Evolutionary conservation across 192 early-diverging fungal species (phyloP).

Genomic region (Backusella australiensis): DNA sequence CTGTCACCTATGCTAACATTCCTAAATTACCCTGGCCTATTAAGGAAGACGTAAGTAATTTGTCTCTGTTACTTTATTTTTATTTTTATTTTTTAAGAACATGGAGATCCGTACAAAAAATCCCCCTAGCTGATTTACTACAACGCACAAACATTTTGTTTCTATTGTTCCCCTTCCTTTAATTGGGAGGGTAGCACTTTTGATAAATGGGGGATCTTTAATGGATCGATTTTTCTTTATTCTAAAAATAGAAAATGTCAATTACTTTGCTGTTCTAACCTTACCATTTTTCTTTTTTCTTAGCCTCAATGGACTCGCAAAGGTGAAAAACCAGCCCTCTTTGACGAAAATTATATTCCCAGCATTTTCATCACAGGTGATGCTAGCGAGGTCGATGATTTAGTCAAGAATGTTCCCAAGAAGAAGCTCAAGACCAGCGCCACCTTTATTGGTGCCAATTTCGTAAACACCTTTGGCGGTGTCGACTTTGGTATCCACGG

Average conservation of each 20-base stretch:
- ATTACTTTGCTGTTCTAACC: neutral
- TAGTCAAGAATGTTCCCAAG: slow-evolving; percentile 25
- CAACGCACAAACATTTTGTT: neutral
- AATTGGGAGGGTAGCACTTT: neutral
- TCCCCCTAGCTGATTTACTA: neutral
- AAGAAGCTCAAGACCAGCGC: slow-evolving; percentile 18
- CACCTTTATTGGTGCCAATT: slow-evolving; percentile 39
- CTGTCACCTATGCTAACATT: slow-evolving; percentile 43
- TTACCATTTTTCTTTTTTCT: neutral
- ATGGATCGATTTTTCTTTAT: neutral
- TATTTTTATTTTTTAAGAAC: neutral
- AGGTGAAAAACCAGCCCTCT: slow-evolving; percentile 26
- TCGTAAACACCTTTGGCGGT: slow-evolving; percentile 32
- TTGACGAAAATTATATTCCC: slow-evolving; percentile 48
- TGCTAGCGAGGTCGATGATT: slow-evolving; percentile 13
- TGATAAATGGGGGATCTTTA: neutral
- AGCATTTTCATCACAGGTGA: slow-evolving; percentile 39
- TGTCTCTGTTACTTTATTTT: neutral
- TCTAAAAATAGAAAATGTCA: slow-evolving; percentile 4
- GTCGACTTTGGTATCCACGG: slow-evolving; percentile 43
- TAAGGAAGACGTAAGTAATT: slow-evolving; percentile 22
- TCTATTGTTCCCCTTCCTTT: neutral
- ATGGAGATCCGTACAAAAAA: neutral
- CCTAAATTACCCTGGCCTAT: slow-evolving; percentile 42
- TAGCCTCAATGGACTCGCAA: slow-evolving; percentile 39